Base-by-base conservation (phyloP, 805 yeast genomes). In the Barnettozyma populi region DNA sequence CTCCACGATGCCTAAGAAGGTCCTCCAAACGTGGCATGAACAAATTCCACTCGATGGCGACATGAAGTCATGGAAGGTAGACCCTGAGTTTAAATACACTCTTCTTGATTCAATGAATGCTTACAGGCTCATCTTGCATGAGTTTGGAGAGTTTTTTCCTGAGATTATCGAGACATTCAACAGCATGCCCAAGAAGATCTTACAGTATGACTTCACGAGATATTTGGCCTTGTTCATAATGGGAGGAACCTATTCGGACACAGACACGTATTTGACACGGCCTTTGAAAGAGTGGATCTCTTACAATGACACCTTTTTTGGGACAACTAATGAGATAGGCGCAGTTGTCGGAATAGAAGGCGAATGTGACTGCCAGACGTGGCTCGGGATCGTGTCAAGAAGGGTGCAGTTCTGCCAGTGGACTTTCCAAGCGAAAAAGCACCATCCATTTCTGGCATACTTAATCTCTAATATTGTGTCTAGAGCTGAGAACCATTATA, bases 191-290 rank as follows among this genome's bases (percentile, higher is more conserved):
- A 75, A 78, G 55, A 76, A 72, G 19, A 74, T 80, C 34, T 63
- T 80, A 34, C 69, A 67, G 52, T 76, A 72, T 66, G 85, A 80
- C 55, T 78, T 79, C 51, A 70, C 79, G 60, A 68, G 81, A 46
- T 80, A 79, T 57, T 62, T 79, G 50, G 67, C 78, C 7, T 54
- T 79, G 6, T 78, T 59, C 50, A 70, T 80, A 4, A 62, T 66
- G 41, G 86, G 86, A 41, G 86, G 86, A n/a, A 72, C 77, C 11
- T 80, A 80, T 56, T 74, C 83, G 4, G 85, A 80, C 58, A 76
- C 79, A 32, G 86, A 80, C 58, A 79, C 84, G 0, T 68, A 18
- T 7, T 46, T 49, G 65, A 49, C 74, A 45, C 79, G 73, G 49
- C 82, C 82, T 1, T 71, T 79, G 43, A 78, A 78, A 7, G 73